A percentile compares a stretch with the other conserved stretches of the same genome.
phyloP scores from a whole-genome alignment of 352 stramenopile species.

The Phytophthora quininea region DNA sequence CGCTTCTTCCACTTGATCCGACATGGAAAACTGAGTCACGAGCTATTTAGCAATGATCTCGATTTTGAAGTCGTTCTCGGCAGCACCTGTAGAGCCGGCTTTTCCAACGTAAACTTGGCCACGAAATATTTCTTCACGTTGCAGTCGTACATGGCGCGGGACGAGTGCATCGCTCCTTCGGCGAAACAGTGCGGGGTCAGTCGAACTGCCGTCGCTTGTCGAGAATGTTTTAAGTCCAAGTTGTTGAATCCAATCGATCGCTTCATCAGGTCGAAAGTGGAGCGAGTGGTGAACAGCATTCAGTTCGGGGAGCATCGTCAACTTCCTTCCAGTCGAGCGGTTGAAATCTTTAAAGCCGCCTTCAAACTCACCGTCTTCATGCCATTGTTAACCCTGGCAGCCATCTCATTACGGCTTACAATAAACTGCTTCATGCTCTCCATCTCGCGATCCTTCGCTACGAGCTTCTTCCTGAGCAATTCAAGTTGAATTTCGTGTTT shows the following conservation, averaged over 20 bases:
- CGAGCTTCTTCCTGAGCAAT: background rate
- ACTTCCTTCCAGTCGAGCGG: constrained; percentile 28
- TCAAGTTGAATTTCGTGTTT: no score
- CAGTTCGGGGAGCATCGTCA: constrained; percentile 5
- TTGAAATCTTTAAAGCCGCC: background rate
- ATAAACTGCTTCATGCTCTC: constrained; percentile 21
- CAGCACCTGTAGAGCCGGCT: background rate
- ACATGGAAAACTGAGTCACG: constrained; percentile 37
- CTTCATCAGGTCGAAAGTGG: constrained; percentile 30
- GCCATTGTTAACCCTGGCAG: constrained; percentile 13
- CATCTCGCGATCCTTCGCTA: constrained; percentile 18
- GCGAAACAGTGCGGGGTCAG: constrained; percentile 37
- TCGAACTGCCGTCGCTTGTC: constrained; percentile 41
- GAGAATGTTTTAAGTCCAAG: constrained; percentile 37
- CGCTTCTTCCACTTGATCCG: constrained; percentile 22
- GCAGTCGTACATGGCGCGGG: constrained; percentile 41
- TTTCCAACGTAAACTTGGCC: constrained; percentile 41
- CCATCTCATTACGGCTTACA: constrained; percentile 28
- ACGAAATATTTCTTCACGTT: constrained; percentile 38
- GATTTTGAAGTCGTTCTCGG: constrained; percentile 43
- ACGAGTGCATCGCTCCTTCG: constrained; percentile 40
- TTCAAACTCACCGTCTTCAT: constrained; percentile 19
- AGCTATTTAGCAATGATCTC: constrained; percentile 49
- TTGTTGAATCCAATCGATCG: constrained; percentile 32
- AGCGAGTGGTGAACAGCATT: constrained; percentile 39